Conservation (phyloP, 257 asterid species). For the Agastache rugosa region DNA sequence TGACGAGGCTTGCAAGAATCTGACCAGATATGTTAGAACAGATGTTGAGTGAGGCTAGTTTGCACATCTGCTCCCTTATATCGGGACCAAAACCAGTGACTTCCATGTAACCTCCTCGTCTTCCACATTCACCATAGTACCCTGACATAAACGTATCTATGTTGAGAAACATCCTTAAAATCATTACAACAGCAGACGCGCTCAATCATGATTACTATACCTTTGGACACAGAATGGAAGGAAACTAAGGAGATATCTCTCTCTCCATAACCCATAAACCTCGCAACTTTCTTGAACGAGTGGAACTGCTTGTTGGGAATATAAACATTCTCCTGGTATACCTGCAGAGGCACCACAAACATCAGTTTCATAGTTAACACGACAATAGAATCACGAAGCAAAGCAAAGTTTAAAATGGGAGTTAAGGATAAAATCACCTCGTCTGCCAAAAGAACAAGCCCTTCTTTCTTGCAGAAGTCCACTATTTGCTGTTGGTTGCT, state of each 20-base stretch:
- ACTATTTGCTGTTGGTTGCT: conserved; percentile 78
- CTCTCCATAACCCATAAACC: conserved; percentile 87
- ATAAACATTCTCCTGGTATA: conserved; percentile 86
- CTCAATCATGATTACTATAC: conserved; percentile 42
- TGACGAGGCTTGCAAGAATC: conserved; percentile 93
- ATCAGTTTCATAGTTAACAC: neutral
- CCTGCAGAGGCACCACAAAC: conserved; percentile 53
- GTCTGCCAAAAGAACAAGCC: conserved; percentile 95
- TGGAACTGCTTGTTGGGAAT: conserved; percentile 91
- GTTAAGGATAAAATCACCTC: conserved; percentile 59
- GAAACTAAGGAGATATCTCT: conserved; percentile 78
- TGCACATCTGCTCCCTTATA: conserved; percentile 88
- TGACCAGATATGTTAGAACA: conserved; percentile 97
- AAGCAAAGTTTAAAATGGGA: conserved; percentile 5
- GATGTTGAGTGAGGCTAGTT: conserved; percentile 90
- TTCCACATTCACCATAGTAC: conserved; percentile 96
- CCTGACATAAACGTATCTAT: conserved; percentile 48
- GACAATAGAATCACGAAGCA: neutral
- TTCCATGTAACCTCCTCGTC: conserved; percentile 98
- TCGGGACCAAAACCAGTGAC: conserved; percentile 89
- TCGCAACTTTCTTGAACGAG: conserved; percentile 84
- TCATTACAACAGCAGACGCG: neutral
- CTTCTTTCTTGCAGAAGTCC: conserved; percentile 93
- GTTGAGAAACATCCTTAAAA: conserved; percentile 8
- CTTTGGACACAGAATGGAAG: conserved; percentile 95